Conservation (phyloP, 495 filamentous ascomycete species). For the Daldinia decipiens region DNA sequence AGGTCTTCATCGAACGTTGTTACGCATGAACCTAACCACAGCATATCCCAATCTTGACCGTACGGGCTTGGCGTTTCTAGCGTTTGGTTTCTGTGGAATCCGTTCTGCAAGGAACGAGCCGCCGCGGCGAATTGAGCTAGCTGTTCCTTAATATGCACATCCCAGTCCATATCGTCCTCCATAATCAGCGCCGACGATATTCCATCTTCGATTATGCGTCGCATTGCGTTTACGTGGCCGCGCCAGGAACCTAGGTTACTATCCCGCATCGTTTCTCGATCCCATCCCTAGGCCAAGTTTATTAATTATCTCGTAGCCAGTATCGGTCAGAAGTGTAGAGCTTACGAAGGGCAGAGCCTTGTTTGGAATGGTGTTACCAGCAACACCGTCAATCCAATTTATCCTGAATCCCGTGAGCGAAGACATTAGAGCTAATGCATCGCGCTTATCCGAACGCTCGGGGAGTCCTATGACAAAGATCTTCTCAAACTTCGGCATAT, state of each 20-base stretch:
- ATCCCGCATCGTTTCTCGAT: conserved; percentile 31
- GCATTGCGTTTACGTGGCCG: conserved; percentile 39
- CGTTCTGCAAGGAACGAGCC: conserved; percentile 43
- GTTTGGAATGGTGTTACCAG: conserved; percentile 42
- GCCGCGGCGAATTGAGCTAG: conserved; percentile 56
- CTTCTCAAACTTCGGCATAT: conserved; percentile 44
- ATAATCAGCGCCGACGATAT: conserved; percentile 64
- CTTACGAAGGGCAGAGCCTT: conserved; percentile 46
- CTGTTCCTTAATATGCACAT: conserved; percentile 60
- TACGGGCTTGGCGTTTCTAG: conserved; percentile 59
- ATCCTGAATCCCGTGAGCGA: conserved; percentile 51
- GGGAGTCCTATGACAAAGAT: conserved; percentile 46
- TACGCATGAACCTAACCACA: conserved; percentile 67
- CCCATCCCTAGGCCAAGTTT: conserved; percentile 19
- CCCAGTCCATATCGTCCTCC: conserved; percentile 70
- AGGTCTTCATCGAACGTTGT: conserved; percentile 35
- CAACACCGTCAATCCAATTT: conserved; percentile 50
- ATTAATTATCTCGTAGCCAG: neutral
- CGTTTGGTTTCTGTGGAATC: conserved; percentile 43
- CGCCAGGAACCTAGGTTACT: conserved; percentile 43
- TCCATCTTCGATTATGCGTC: conserved; percentile 55
- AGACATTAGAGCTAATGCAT: conserved; percentile 49
- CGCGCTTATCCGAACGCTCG: conserved; percentile 52
- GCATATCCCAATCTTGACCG: conserved; percentile 67
- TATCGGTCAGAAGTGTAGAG: neutral